Base-by-base conservation (phyloP, 768 basidiomycete species). In the Lentinula aciculospora region DNA sequence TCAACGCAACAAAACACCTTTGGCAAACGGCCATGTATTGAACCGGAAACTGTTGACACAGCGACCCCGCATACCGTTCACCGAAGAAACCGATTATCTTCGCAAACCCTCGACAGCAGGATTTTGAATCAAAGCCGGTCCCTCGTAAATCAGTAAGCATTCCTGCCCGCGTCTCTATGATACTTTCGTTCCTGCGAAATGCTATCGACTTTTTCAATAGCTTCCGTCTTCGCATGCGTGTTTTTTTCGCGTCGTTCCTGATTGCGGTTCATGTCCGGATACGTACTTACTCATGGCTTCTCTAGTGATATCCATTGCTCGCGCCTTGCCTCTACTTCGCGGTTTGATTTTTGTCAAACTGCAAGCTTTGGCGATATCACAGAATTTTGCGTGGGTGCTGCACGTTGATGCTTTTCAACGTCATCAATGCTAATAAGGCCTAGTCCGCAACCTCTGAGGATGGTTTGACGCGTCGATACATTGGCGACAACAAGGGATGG, bases 401-500 rank as follows among this genome's bases (percentile, higher is more conserved):
- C 17, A 6, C 17, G 21, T 50, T 10, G 19, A 19, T 57, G 19
- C 28, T 17, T 36, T 47, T 2, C 49, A 28, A 21, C 23, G 32
- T 46, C 40, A 5, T 19, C 3, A 8, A 49, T 32, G 19, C 37
- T 49, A 15, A 29, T 31, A 46, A 31, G 15, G 4, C 25, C 6
- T 21, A 60, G 42, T 39, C 37, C 9, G 66, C 74, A 23, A 66
- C 72, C 32, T 64, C 55, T 19, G 53, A 74, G 37, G 58, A 68
- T 36, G 77, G 70, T 17, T 64, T 58, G 31, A 53, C 61, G 4
- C 74, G 68, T 60, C 69, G 68, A 23, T 76, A 82, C 59, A 66
- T 76, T n/a, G 84, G 84, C 1, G 83, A 85, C 48, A 67, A 72
- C 55, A 64, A 65, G 47, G 84, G 84, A 27, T 83, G 82, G 81